Evolutionary conservation across 495 filamentous ascomycete species (phyloP), one percentile per base, ranked within the genome.

Genomic region (Lepidopterella palustris): DNA sequence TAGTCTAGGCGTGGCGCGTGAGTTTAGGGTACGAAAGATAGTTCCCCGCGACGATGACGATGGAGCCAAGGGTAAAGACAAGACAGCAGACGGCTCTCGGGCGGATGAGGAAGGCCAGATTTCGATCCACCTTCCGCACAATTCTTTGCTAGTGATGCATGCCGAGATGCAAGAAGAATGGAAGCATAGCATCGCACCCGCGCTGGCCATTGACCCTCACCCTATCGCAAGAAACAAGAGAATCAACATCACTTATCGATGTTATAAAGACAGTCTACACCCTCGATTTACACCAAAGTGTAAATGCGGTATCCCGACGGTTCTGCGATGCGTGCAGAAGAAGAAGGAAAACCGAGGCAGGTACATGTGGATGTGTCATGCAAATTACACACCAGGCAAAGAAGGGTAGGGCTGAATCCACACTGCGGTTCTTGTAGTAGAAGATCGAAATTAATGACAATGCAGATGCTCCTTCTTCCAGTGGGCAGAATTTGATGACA

Each of bases 291-390:
- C 84, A 3, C 86, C 85, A 3, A 75, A 71, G 51, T 87, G 85
- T 67, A 79, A 77, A 47, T 96, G 92, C 66, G 79, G 79, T 1
- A 74, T 89, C 35, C 83, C 88, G 6, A 77, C 82, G 1, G 83
- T 95, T 13, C 74, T 98, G 60, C 77, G 89, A 25, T 91, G 89
- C 59, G 87, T 90, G 32, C 87, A 89, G 71, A 82, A 79, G 55
- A 89, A 85, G 69, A 84, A 80, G 39, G 84, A 87, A 63, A 92
- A 83, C 54, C 75, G 80, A 50, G 90, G 90, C 0, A 78, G 80
- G 55, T 97, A 96, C 70, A 92, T 96, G 77, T 98, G 92, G 92
- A 90, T 88, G 84, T 98, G 93, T 61, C 83, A 92, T 73, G 83
- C 82, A 5, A 85, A 86, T 2, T 89, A 84, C 65, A 79, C 83